Percentiles rank a stretch among this genome's conserved stretches.
These are phyloP conservation scores for Uronychia setigera DNA, from an alignment of 73 alveolate species.

Conservation along the genomic window DNA sequence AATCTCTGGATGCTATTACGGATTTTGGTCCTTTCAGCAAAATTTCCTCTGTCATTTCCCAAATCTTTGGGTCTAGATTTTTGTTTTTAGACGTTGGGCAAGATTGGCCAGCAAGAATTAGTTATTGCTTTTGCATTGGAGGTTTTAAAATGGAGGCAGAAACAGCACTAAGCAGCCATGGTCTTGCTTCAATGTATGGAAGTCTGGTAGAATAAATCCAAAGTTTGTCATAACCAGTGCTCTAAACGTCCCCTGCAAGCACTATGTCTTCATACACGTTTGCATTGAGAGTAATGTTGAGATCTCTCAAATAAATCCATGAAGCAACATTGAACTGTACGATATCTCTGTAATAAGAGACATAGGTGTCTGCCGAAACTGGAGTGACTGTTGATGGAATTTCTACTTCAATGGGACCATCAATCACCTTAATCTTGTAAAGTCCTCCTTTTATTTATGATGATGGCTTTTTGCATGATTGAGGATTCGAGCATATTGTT, in stretches of 20 bases:
- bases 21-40: not conserved
- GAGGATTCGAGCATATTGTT: not conserved
- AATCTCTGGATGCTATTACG: not conserved
- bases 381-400: not conserved
- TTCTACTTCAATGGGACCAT: constrained; percentile 2
- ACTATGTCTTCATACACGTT: not conserved
- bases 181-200: constrained; percentile 16
- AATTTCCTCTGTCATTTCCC: not conserved
- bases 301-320: not conserved
- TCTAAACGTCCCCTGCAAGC: not conserved
- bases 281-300: not conserved
- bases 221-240: constrained; percentile 1
- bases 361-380: not conserved
- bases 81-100: not conserved
- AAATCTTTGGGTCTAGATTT: not conserved
- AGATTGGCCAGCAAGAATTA: not conserved
- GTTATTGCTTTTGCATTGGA: not conserved
- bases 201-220: constrained; percentile 12
- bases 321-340: not conserved
- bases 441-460: too few relatives aligned
- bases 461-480: not conserved
- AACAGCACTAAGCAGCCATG: constrained; percentile 21
- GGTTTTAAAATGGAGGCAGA: constrained; percentile 8
- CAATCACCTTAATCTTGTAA: too few relatives aligned
- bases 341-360: not conserved